A percentile compares a stretch with the other conserved stretches of the same genome.
phyloP scores from a whole-genome alignment of 306 rosid genomes.

The Cucurbita maxima region DNA sequence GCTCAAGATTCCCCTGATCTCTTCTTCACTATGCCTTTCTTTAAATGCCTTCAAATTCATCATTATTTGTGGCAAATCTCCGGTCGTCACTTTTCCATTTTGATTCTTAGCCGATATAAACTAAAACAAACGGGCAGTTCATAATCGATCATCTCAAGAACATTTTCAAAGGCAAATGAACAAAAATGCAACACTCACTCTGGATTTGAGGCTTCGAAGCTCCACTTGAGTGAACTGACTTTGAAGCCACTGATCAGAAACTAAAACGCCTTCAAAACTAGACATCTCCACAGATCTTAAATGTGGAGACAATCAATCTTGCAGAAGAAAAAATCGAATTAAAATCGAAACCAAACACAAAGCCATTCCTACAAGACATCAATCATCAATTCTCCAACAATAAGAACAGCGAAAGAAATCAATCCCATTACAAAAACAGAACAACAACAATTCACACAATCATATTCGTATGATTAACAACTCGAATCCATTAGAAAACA shows the following conservation, averaged over 20 bases:
- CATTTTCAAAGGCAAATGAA: not conserved
- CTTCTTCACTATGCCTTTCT: slow-evolving; percentile 47
- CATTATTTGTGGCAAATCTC: slow-evolving; percentile 61
- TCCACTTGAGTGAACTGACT: slow-evolving; percentile 91
- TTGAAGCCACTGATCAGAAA: slow-evolving; percentile 87
- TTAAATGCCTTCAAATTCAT: slow-evolving; percentile 44
- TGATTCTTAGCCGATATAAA: slow-evolving; percentile 45
- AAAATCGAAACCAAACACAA: not conserved
- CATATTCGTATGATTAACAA: not conserved
- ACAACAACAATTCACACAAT: not conserved
- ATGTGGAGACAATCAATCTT: slow-evolving; percentile 1
- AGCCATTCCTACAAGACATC: not conserved
- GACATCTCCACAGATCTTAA: slow-evolving; percentile 39
- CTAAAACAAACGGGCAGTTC: slow-evolving; percentile 19
- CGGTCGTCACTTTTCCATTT: slow-evolving; percentile 52
- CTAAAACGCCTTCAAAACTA: slow-evolving; percentile 60
- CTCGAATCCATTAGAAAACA: not conserved
- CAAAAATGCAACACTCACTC: slow-evolving; percentile 27
- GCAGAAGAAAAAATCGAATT: not conserved
- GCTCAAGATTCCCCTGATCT: slow-evolving; percentile 44
- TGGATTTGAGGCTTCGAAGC: slow-evolving; percentile 73
- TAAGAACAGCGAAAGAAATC: not conserved
- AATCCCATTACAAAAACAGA: not conserved
- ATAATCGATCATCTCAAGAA: not conserved
- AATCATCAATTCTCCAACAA: not conserved